phyloP scores from a whole-genome alignment of 2,329 filamentous ascomycete species.

The Byssochlamys sp. region DNA sequence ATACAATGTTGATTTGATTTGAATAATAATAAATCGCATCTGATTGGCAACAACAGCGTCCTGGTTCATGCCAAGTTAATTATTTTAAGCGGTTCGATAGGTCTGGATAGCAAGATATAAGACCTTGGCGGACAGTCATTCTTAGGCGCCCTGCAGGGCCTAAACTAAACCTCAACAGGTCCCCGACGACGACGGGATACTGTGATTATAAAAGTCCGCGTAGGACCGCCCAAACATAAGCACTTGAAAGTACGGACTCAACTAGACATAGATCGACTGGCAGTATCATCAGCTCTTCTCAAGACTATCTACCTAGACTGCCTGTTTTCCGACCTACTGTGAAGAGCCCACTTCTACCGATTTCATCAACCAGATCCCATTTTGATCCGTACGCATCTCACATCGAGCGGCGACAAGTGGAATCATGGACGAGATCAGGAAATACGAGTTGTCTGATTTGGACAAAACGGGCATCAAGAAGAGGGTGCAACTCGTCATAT shows the following conservation, averaged over 20 bases:
- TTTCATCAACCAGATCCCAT: background rate
- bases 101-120: no score
- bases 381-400: background rate
- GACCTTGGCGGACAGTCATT: background rate
- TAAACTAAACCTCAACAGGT: background rate
- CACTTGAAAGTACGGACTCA: background rate
- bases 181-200: background rate
- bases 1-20: no score
- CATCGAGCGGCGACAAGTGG: background rate
- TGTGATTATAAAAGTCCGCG: background rate
- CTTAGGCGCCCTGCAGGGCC: background rate
- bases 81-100: no score
- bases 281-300: background rate
- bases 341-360: background rate
- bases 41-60: no score
- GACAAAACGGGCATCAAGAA: conserved; percentile 13
- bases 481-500: conserved; percentile 11
- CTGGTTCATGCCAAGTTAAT: no score
- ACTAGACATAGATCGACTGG: background rate
- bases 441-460: conserved; percentile 14
- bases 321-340: background rate
- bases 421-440: background rate
- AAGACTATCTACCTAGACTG: background rate
- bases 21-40: no score
- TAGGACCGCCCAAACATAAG: background rate